Evolutionary conservation across 768 basidiomycete species (phyloP).

Genomic region (Hirschioporus abietinus): DNA sequence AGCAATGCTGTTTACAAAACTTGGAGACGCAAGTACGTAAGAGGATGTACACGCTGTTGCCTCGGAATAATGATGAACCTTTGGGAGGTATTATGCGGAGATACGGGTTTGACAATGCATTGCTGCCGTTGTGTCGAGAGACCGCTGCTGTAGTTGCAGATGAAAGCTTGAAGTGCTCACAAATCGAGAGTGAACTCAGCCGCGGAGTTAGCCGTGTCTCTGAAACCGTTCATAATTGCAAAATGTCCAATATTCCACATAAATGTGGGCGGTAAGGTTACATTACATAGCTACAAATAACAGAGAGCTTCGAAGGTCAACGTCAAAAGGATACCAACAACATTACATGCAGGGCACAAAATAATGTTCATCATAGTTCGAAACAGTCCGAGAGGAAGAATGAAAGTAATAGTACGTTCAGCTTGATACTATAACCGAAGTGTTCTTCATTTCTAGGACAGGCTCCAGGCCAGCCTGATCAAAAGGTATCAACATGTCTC

Average conservation of each 20-base stretch:
- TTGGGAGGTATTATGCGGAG: too few species aligned
- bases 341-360: not conserved
- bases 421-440: not conserved
- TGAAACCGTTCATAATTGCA: not conserved
- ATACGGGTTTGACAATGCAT: too few species aligned
- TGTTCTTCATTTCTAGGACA: not conserved
- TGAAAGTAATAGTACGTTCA: not conserved
- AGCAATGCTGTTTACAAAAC: too few species aligned
- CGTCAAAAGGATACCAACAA: not conserved
- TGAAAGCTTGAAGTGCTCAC: too few species aligned
- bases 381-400: not conserved
- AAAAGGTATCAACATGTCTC: not conserved
- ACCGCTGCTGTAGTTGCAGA: too few species aligned
- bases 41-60: too few species aligned
- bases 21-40: too few species aligned
- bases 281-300: not conserved
- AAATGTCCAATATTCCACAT: not conserved
- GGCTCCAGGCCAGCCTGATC: not conserved
- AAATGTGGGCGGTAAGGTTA: too few species aligned
- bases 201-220: too few species aligned
- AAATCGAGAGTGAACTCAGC: too few species aligned
- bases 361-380: not conserved
- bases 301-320: not conserved
- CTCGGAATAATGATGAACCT: too few species aligned
- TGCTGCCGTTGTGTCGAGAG: too few species aligned